Conservation (phyloP, 2,329 filamentous ascomycete species). For the Trematosphaeria pertusa region DNA sequence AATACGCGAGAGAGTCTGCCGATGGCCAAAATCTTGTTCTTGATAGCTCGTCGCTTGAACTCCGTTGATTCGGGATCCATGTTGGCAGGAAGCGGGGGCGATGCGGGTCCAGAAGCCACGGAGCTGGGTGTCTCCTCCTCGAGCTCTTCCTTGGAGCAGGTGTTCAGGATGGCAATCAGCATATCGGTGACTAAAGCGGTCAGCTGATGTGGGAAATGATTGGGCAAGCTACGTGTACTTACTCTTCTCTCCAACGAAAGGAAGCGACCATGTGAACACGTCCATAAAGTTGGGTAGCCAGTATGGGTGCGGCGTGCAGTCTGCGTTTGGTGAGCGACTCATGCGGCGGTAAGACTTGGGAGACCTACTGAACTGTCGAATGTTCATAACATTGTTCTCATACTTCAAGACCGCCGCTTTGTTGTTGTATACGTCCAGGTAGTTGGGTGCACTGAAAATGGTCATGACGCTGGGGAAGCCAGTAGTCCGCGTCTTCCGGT, state of each 20-base stretch:
- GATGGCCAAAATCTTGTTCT: slow-evolving; percentile 99
- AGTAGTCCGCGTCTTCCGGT: slow-evolving; percentile 96
- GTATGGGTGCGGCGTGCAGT: slow-evolving; percentile 98
- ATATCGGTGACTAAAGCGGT: slow-evolving; percentile 78
- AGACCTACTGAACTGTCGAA: slow-evolving; percentile 81
- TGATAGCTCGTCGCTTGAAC: slow-evolving; percentile 94
- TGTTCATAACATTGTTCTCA: slow-evolving; percentile 99
- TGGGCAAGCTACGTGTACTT: slow-evolving; percentile 10
- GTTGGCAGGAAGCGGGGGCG: slow-evolving; percentile 68
- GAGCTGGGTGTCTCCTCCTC: slow-evolving; percentile 84
- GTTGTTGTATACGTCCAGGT: slow-evolving; percentile 99
- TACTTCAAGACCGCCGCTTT: slow-evolving; percentile 99
- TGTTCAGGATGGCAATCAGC: slow-evolving; percentile 98
- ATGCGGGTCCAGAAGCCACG: slow-evolving; percentile 73
- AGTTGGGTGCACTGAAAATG: slow-evolving; percentile 98
- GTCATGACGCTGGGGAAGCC: slow-evolving; percentile 99
- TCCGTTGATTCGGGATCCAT: slow-evolving; percentile 86
- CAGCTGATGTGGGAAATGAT: slow-evolving; percentile 17
- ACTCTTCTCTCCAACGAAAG: slow-evolving; percentile 95
- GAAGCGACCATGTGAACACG: slow-evolving; percentile 99
- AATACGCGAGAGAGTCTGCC: slow-evolving; percentile 96
- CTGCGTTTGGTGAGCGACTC: slow-evolving; percentile 30
- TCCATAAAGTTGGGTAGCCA: slow-evolving; percentile 99
- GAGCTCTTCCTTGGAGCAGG: slow-evolving; percentile 96
- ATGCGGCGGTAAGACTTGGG: background rate